These are phyloP conservation scores for Staphylotrichum tortipilum DNA, from an alignment of 495 filamentous ascomycete species.

Conservation along the genomic window DNA sequence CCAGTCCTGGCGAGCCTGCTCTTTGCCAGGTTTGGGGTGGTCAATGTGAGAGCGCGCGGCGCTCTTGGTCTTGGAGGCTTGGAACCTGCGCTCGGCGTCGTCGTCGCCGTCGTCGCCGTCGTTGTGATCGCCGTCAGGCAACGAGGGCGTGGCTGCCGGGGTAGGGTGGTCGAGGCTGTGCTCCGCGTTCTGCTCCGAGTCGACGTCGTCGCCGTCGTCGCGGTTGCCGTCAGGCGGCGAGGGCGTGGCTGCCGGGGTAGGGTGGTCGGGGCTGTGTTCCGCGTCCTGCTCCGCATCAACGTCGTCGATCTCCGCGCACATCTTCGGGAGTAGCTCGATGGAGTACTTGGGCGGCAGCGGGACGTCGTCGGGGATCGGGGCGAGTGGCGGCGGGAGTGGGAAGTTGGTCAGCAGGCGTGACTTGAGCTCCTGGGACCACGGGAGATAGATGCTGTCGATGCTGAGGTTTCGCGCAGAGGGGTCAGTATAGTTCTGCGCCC, in stretches of 20 bases:
- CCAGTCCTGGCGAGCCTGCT: conserved; percentile 3
- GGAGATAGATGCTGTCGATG: conserved; percentile 70
- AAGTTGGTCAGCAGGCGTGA: conserved; percentile 54
- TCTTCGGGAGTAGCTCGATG: conserved; percentile 39
- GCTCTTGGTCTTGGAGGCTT: conserved; percentile 9
- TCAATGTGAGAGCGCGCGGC: conserved; percentile 16
- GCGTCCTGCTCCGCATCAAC: not conserved
- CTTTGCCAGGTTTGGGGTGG: not conserved
- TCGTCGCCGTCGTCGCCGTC: not conserved
- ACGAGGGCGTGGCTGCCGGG: no score
- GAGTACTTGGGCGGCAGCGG: conserved; percentile 73
- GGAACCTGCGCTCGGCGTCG: conserved; percentile 9
- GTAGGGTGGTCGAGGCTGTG: no score
- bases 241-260: no score
- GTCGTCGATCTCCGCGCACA: conserved; percentile 9
- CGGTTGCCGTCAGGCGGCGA: no score
- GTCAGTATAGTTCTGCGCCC: no score
- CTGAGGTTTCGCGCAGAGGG: no score
- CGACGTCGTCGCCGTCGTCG: no score
- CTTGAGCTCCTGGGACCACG: conserved; percentile 64
- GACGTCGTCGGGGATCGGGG: conserved; percentile 65
- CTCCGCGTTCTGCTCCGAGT: not conserved
- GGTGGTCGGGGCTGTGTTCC: no score
- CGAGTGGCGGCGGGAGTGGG: conserved; percentile 56
- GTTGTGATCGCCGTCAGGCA: no score